A percentile compares a stretch with the other conserved stretches of the same genome.
These are phyloP conservation scores for Oryza officinalis DNA, from an alignment of 176 grass and related monocot genomes.

Conservation along the genomic window DNA sequence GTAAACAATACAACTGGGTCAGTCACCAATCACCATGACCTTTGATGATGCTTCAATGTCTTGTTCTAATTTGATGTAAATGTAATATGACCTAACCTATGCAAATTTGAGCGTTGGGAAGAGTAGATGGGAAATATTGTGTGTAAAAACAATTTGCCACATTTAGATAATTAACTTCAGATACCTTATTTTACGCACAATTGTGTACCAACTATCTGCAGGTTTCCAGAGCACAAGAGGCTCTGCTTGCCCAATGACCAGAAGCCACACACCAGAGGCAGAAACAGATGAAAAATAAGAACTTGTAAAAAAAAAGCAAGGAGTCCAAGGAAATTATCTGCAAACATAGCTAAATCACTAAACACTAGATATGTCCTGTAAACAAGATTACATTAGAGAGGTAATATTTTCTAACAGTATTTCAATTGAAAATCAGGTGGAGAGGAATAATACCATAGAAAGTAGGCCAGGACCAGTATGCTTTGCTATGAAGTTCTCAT, in stretches of 20 bases:
- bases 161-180: background rate
- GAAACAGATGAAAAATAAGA: background rate
- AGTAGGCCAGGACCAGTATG: slow-evolving; percentile 92
- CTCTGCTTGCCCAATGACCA: background rate
- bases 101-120: background rate
- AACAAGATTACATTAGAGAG: background rate
- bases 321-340: background rate
- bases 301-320: background rate
- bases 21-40: slow-evolving; percentile 16
- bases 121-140: background rate
- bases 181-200: background rate
- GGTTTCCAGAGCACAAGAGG: background rate
- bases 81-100: background rate
- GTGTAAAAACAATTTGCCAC: background rate
- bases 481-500: slow-evolving; percentile 97
- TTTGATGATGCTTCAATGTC: background rate
- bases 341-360: background rate
- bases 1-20: background rate
- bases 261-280: background rate
- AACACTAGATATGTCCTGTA: background rate
- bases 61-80: background rate
- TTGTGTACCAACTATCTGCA: background rate
- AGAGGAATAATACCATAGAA: slow-evolving; percentile 65
- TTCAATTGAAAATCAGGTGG: background rate
- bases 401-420: background rate